Evolutionary conservation across 2,329 filamentous ascomycete species (phyloP), one percentile per base, ranked within the genome.

Genomic region (Arthroderma uncinatum): DNA sequence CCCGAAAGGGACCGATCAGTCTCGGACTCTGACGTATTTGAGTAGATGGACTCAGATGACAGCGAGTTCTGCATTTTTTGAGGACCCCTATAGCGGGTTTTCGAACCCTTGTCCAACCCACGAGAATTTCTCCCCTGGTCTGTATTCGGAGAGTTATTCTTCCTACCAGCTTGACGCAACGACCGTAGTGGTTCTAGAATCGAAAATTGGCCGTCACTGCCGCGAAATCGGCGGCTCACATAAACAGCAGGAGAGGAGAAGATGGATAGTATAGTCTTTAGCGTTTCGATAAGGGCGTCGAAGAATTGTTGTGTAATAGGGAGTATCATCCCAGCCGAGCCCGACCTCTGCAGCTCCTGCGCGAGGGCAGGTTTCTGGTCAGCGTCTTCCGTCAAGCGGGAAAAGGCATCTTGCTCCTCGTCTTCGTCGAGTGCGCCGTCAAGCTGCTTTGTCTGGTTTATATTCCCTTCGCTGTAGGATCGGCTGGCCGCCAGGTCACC

Each of bases 241-340:
- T 92, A 96, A 53, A 90, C 81, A 16, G 85, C 87, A 0, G 92
- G 92, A 21, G 86, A 84, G 25, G 86, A 81, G 59, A 97, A 74
- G 12, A 88, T 87, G 53, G 86, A 85, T 57, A 95, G 73, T 50
- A 96, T 78, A 74, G 88, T 87, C 63, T 84, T 83, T 64, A 95
- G 78, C 4, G 88, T 87, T 64, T 86, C 83, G 60, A 92, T 79
- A 58, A 96, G 75, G 59, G 83, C 82, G 58, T 81, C 80, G 42
- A 84, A 84, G 59, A 96, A 79, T 64, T 83, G 82, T 70, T 84
- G 81, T 16, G 87, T 84, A 60, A 89, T 74, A 34, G 77, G 65
- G 66, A 76, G 78, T 9, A 50, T 50, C 47, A 19, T 33, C 25
- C 16, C 50, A 9, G 50, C 30, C 16, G 50, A 4, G 14, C 33